phyloP scores from a whole-genome alignment of 768 basidiomycete species.

The Sistotremastrum suecicum region DNA sequence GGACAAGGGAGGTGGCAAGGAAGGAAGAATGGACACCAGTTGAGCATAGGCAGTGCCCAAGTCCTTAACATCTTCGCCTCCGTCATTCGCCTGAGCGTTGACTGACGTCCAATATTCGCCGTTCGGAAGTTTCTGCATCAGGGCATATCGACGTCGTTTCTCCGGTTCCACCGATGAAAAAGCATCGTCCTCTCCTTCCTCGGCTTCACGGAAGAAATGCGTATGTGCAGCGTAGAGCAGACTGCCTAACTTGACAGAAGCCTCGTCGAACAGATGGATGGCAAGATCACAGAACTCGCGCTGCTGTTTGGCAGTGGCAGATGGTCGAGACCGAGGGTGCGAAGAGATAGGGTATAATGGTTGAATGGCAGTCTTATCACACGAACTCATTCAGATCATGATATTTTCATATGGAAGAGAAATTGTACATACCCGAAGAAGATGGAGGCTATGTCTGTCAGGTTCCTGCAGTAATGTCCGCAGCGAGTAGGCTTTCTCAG shows the following conservation, averaged over 20 bases:
- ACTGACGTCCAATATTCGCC: constrained; percentile 74
- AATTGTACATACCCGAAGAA: constrained; percentile 37
- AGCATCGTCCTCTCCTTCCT: constrained; percentile 10
- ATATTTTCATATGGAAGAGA: constrained; percentile 7
- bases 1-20: constrained; percentile 27
- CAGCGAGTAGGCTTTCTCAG: constrained; percentile 31
- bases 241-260: constrained; percentile 30
- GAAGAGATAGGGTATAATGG: constrained; percentile 57
- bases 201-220: too few relatives aligned
- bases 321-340: constrained; percentile 47
- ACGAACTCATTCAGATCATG: constrained; percentile 3
- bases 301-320: constrained; percentile 53
- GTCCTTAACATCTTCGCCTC: constrained; percentile 30
- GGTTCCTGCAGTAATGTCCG: constrained; percentile 43
- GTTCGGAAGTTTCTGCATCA: constrained; percentile 64
- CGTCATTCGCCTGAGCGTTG: constrained; percentile 21
- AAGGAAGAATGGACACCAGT: constrained; percentile 58
- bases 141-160: constrained; percentile 45
- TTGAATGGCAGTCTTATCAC: constrained; percentile 42
- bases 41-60: constrained; percentile 57
- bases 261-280: constrained; percentile 55
- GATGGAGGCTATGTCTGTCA: constrained; percentile 35
- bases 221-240: too few relatives aligned
- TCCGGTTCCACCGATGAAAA: constrained; percentile 1
- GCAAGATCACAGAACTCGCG: constrained; percentile 65